A percentile compares a stretch with the other conserved stretches of the same genome.
Evolutionary conservation across 1,284 basidiomycete species (phyloP).

Genomic region (Leucoagaricus sp.): DNA sequence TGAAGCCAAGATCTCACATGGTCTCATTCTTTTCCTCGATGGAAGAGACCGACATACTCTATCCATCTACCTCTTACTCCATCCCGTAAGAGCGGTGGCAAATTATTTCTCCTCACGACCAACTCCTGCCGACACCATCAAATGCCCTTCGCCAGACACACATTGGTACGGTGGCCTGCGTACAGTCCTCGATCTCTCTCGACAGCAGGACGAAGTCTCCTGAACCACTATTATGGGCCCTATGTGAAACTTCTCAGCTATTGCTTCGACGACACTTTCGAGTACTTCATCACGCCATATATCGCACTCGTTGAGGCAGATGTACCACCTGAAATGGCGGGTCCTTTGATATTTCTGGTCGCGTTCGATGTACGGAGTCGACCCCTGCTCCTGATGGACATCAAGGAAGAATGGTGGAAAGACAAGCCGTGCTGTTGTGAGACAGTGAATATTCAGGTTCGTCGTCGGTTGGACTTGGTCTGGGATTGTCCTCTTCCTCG

Average conservation of each 20-base stretch:
- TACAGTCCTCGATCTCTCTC: too few species aligned
- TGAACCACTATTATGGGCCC: neutral
- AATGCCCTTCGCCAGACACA: too few species aligned
- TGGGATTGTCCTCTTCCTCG: slow-evolving; percentile 15
- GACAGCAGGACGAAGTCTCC: too few species aligned
- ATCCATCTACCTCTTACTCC: too few species aligned
- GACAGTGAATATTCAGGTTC: slow-evolving; percentile 14
- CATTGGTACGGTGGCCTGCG: too few species aligned
- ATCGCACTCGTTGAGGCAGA: slow-evolving; percentile 5
- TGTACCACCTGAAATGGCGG: neutral
- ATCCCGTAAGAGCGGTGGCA: too few species aligned
- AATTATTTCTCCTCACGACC: too few species aligned
- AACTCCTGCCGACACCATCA: too few species aligned
- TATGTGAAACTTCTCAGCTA: slow-evolving; percentile 9
- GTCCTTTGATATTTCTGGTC: slow-evolving; percentile 14
- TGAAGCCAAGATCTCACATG: too few species aligned
- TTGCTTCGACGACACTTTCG: slow-evolving; percentile 17
- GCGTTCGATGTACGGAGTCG: slow-evolving; percentile 15
- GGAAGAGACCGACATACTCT: too few species aligned
- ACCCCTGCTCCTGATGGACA: slow-evolving; percentile 20
- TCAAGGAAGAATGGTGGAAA: slow-evolving; percentile 21
- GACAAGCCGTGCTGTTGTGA: slow-evolving; percentile 15
- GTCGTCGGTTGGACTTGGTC: slow-evolving; percentile 15
- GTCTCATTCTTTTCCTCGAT: too few species aligned
- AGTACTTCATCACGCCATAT: slow-evolving; percentile 20